Conservation (phyloP, 2,329 filamentous ascomycete species). For the Arthrinium phaeospermum region DNA sequence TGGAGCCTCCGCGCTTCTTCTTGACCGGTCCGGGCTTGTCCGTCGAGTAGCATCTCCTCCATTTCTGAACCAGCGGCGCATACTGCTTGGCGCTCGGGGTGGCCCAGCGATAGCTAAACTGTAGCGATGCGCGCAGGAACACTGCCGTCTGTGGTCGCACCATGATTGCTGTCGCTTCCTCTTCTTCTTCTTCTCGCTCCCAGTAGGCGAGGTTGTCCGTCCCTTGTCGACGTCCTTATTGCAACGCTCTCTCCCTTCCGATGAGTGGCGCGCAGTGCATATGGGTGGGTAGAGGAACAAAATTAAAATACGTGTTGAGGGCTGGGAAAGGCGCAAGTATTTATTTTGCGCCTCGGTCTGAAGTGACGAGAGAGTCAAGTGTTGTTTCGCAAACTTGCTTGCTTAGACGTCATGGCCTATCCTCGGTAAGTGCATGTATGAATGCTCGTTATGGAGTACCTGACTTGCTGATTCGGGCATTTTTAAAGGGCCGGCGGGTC, state of each 20-base stretch:
- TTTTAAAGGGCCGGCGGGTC: neutral
- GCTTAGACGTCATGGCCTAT: neutral
- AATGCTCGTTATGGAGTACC: neutral
- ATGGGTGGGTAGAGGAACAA: neutral
- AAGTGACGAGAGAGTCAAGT: neutral
- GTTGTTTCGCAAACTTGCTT: neutral
- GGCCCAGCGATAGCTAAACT: constrained; percentile 34
- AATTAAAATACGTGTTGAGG: accelerated
- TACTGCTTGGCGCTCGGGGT: constrained; percentile 27
- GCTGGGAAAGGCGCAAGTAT: neutral
- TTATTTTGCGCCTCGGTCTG: neutral
- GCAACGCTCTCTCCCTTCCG: neutral
- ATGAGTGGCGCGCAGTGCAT: neutral
- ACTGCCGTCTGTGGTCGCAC: neutral
- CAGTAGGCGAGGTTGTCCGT: neutral
- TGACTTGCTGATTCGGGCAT: neutral
- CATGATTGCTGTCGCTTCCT: neutral
- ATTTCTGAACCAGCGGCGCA: constrained; percentile 26
- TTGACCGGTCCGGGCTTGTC: constrained; percentile 27
- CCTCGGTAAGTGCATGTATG: neutral
- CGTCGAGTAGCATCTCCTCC: constrained; percentile 28
- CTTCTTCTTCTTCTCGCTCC: neutral
- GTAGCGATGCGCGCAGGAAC: constrained; percentile 32
- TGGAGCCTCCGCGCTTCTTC: constrained; percentile 46
- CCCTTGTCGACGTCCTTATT: no score